Evolutionary conservation across 495 filamentous ascomycete species (phyloP).

Genomic region (Podospora tetraspora): DNA sequence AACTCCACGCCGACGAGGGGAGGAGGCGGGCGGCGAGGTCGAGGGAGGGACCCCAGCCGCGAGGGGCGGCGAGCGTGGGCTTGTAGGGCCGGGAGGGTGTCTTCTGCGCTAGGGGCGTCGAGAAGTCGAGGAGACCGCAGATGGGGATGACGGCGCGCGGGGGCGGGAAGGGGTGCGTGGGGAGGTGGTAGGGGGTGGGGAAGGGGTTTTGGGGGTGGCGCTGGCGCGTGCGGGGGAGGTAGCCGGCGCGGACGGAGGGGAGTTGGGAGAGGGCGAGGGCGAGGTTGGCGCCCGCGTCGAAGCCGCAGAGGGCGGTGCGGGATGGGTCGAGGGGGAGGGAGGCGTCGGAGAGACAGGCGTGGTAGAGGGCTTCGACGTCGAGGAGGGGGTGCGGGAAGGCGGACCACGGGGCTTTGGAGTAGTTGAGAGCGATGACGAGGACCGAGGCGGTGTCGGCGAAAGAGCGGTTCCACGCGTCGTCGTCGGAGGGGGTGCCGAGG

Average conservation of each 20-base stretch:
- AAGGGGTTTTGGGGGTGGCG: neutral
- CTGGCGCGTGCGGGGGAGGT: conserved; percentile 13
- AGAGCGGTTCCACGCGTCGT: conserved; percentile 36
- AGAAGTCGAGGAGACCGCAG: conserved; percentile 33
- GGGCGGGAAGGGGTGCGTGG: conserved; percentile 17
- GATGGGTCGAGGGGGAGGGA: conserved; percentile 35
- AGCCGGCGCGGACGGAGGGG: conserved; percentile 24
- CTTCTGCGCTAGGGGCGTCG: conserved; percentile 20
- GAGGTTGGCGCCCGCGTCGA: conserved; percentile 35
- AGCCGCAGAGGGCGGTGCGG: conserved; percentile 31
- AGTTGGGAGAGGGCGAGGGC: conserved; percentile 31
- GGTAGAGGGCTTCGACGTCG: conserved; percentile 34
- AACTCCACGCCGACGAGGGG: conserved; percentile 30
- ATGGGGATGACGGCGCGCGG: conserved; percentile 27
- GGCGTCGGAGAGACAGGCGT: conserved; percentile 32
- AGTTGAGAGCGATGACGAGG: conserved; percentile 36
- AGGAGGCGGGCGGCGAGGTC: conserved; percentile 27
- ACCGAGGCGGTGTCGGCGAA: conserved; percentile 29
- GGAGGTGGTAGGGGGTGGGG: conserved; percentile 7
- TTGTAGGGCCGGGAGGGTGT: conserved; percentile 31
- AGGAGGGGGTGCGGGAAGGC: conserved; percentile 31
- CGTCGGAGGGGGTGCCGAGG: conserved; percentile 27
- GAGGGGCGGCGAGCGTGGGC: conserved; percentile 19
- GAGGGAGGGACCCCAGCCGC: conserved; percentile 24
- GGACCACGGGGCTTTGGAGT: conserved; percentile 32